Evolutionary conservation across 495 filamentous ascomycete species (phyloP), one percentile per base, ranked within the genome.

Genomic region (Sordaria brevicollis): DNA sequence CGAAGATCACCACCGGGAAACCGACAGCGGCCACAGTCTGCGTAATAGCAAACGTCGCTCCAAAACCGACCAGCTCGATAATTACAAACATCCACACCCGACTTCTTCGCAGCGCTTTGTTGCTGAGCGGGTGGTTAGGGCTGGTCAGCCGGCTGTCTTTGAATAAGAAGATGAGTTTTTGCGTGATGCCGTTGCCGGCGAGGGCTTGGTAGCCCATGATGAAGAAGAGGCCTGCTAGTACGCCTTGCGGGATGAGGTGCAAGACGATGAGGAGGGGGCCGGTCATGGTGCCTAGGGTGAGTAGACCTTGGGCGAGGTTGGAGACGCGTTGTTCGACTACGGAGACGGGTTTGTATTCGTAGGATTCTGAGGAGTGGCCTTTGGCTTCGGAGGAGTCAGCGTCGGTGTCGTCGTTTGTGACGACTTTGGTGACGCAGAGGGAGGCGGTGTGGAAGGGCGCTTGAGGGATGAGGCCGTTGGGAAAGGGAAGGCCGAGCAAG

Each of bases 21-120:
- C 94, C 92, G 43, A 98, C 95, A 17, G 94, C 94, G 9, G 92
- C 94, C 66, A 97, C 92, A 0, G 94, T 97, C 79, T 97, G 93
- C 9, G 93, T 94, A 73, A 97, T 94, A n/a, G 93, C 94, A 77
- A 98, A 95, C 3, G 92, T 96, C 2, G 89, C 92, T 4, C 83
- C 92, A 74, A 98, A 95, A 1, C 92, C 93, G 35, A 91, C 15
- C 5, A 96, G 79, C 78, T 97, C 90, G n/a, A 93, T 77, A 15
- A 79, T 80, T 2, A 96, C 90, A 79, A 96, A 97, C 5, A 76
- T 77, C 90, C 92, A 96, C 71, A 96, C 84, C 3, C 89, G 88
- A 10, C 70, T 69, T 10, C 89, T 86, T 25, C 90, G 86, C 25
- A 84, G 77, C 25, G 93, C 78, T 9, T 79, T 79, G 8, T 62